A percentile compares a stretch with the other conserved stretches of the same genome.
These are phyloP conservation scores for Heterobasidion parviporum DNA, from an alignment of 1,284 basidiomycete genomes.

Conservation along the genomic window DNA sequence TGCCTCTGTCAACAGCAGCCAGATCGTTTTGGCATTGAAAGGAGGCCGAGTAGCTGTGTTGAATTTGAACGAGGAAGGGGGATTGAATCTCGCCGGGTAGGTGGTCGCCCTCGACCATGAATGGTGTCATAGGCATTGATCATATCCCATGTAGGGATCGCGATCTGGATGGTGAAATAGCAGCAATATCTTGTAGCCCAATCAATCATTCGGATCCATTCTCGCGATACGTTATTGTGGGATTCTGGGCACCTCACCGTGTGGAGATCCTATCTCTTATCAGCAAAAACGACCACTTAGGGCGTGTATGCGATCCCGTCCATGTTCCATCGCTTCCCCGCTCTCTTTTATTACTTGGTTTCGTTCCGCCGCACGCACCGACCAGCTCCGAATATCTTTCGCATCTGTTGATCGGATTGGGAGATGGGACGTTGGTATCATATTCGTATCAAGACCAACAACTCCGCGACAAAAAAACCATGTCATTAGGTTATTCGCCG, in stretches of 20 bases:
- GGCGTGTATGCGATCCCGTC: slow-evolving; percentile 33
- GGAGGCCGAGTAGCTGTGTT: slow-evolving; percentile 37
- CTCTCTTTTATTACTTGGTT: slow-evolving; percentile 65
- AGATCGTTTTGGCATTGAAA: slow-evolving; percentile 58
- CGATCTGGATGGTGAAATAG: slow-evolving; percentile 39
- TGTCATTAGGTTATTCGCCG: slow-evolving; percentile 64
- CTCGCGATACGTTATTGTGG: slow-evolving; percentile 47
- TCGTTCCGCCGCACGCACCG: slow-evolving; percentile 31
- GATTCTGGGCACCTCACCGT: slow-evolving; percentile 70
- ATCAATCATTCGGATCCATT: slow-evolving; percentile 38
- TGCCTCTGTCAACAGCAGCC: slow-evolving; percentile 56
- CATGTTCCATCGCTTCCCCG: slow-evolving; percentile 54
- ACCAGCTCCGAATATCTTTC: slow-evolving; percentile 29
- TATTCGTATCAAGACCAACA: slow-evolving; percentile 23
- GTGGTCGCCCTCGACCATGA: neutral
- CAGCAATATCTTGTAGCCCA: slow-evolving; percentile 56
- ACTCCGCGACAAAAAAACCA: slow-evolving; percentile 46
- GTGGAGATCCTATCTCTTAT: slow-evolving; percentile 53
- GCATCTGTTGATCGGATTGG: slow-evolving; percentile 71
- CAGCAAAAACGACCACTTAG: slow-evolving; percentile 25
- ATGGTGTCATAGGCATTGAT: neutral
- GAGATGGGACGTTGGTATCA: slow-evolving; percentile 71
- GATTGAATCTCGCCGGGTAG: slow-evolving; percentile 7
- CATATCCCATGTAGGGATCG: neutral
- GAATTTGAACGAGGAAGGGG: slow-evolving; percentile 10